Conservation (phyloP, 345 rosid species). For the Citrus inodora region DNA sequence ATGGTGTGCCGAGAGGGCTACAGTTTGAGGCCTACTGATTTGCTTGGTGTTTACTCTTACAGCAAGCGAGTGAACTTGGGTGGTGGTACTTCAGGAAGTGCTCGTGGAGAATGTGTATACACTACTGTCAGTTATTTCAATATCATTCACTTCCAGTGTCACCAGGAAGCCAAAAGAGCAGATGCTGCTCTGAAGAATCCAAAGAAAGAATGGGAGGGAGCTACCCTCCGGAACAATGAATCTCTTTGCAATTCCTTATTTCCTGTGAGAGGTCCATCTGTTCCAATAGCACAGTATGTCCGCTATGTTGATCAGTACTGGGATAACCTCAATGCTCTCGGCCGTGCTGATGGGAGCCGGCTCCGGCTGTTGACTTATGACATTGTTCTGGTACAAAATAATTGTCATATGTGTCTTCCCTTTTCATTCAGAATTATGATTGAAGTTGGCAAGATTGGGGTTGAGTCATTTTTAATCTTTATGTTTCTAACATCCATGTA, state of each 20-base stretch:
- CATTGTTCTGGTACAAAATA: constrained; percentile 74
- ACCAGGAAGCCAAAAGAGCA: constrained; percentile 99
- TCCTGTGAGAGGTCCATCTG: constrained; percentile 88
- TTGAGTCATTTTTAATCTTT: background rate
- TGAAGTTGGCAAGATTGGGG: background rate
- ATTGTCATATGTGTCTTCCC: background rate
- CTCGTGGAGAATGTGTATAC: constrained; percentile 95
- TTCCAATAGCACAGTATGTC: constrained; percentile 71
- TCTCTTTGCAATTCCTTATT: constrained; percentile 95
- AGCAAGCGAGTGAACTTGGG: constrained; percentile 96
- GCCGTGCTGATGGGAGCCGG: constrained; percentile 93
- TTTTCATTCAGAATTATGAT: background rate
- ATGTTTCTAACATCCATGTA: constrained; percentile 4
- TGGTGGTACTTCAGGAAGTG: constrained; percentile 82
- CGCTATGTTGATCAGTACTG: constrained; percentile 90
- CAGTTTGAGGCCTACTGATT: constrained; percentile 86
- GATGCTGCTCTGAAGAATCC: constrained; percentile 92
- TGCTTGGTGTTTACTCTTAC: constrained; percentile 84
- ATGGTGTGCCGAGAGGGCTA: constrained; percentile 99
- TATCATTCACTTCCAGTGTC: constrained; percentile 96
- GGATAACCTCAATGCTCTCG: constrained; percentile 92
- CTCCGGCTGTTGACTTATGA: constrained; percentile 90
- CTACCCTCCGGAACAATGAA: constrained; percentile 88
- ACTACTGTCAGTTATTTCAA: constrained; percentile 97
- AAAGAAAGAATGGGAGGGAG: constrained; percentile 99